Evolutionary conservation across 2,329 filamentous ascomycete genomes (phyloP), one percentile per base, ranked within the genome.

Genomic region (Aspergillus udagawae): DNA sequence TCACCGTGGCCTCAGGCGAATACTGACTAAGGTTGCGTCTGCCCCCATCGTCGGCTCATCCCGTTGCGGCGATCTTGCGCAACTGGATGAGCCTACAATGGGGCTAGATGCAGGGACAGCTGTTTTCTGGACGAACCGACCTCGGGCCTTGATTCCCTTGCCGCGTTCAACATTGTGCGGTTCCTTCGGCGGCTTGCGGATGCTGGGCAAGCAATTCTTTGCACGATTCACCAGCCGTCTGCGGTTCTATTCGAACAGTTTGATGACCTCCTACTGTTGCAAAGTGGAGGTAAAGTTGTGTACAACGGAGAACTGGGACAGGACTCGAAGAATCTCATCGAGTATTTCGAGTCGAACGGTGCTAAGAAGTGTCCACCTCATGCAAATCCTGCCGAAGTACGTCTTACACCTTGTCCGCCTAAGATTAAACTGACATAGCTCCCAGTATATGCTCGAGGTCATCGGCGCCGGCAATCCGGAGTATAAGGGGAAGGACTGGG

Each of bases 181-280:
- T 85, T 87, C 60, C 72, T 88, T 7, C 79, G 83, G 3, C 86
- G 86, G 64, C 75, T 88, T 1, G 83, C 85, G 1, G 82, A 84
- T n/a, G 88, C 89, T 2, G 92, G 91, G 1, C 92, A 96, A 70
- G 91, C 91, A 9, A 91, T 96, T 64, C 82, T 96, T 3, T 95
- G 91, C 76, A 96, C 92, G 0, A 96, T 96, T 61, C 92, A 96
- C 72, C 92, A 96, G 71, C 91, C 92, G 1, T 93, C 92, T 63
- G 89, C 90, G 17, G 86, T 90, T 0, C 80, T 96, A 0, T 96
- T 96, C 65, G 90, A 94, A 72, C 88, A 92, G 73, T 96, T 96
- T 63, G 91, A 96, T 70, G 84, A 91, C 12, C 81, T 96, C 1
- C 78, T 96, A 4, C 81, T 96, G 2, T 81, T 96, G 2, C 86